phyloP scores from a whole-genome alignment of 1,139 yeast genomes.

The Geotrichum klebahnii region DNA sequence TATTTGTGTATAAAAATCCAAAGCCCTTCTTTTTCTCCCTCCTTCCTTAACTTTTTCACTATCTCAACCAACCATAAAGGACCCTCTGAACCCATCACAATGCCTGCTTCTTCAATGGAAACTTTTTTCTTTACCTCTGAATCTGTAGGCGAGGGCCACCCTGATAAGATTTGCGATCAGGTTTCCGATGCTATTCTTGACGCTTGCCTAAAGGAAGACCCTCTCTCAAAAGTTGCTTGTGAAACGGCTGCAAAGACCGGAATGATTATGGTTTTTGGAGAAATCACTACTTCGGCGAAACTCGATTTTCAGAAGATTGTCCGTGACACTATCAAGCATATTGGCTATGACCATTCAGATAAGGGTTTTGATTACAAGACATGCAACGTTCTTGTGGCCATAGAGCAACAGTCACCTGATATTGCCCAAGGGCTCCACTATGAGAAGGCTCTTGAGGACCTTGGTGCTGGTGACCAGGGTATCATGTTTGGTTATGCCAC shows the following conservation, averaged over 20 bases:
- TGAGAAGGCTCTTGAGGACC: slow-evolving; percentile 92
- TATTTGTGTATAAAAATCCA: too few species aligned
- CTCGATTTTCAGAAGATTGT: slow-evolving; percentile 95
- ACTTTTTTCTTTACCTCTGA: slow-evolving; percentile 88
- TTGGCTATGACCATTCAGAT: slow-evolving; percentile 93
- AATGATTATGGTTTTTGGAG: slow-evolving; percentile 98
- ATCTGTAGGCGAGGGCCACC: slow-evolving; percentile 98
- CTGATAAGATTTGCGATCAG: slow-evolving; percentile 99
- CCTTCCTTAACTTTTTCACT: too few species aligned
- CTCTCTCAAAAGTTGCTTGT: slow-evolving; percentile 97
- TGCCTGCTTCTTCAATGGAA: slow-evolving; percentile 35
- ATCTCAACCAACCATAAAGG: too few species aligned
- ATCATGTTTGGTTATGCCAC: slow-evolving; percentile 99
- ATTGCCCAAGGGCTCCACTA: slow-evolving; percentile 98
- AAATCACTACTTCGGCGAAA: slow-evolving; percentile 93
- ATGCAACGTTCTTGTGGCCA: slow-evolving; percentile 97
- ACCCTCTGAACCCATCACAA: too few species aligned
- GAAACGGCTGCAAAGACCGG: slow-evolving; percentile 99
- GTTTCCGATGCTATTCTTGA: slow-evolving; percentile 97
- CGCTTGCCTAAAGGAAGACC: slow-evolving; percentile 94
- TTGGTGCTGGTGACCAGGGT: slow-evolving; percentile 99
- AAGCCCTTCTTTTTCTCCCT: too few species aligned
- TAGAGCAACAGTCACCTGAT: slow-evolving; percentile 98
- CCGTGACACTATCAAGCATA: slow-evolving; percentile 97
- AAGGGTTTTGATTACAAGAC: slow-evolving; percentile 99